Evolutionary conservation across 441 rosid species (phyloP), one percentile per base, ranked within the genome.

Genomic region (Gossypium lobatum): DNA sequence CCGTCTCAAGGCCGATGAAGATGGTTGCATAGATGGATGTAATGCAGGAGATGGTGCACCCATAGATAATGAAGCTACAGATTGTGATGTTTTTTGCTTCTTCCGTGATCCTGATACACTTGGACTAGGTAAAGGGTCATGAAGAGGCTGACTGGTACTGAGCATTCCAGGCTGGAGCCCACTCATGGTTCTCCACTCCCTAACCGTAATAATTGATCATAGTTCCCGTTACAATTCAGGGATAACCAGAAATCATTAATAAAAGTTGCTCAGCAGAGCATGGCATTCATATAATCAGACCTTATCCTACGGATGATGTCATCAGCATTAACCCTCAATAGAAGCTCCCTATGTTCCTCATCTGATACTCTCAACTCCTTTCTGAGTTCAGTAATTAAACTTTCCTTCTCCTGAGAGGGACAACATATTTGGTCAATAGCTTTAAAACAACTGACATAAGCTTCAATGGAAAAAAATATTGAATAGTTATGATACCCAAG

Each of bases 291-390:
- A 73, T 73, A 62, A 76, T 55, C 85, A 81, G 54, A 96, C 99
- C 99, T 96, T 86, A 96, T 96, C 77, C 93, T 84, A 68, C 83
- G 86, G 78, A 96, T 92, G 66, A 85, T 80, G 71, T 96, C 97
- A 78, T 96, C 99, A 21, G 95, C 84, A 82, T 93, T 88, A 79
- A 91, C 98, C 85, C 93, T 85, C 48, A 96, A 82, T 60, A 96
- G 80, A 72, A 93, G 89, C 83, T 85, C 93, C 75, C 98, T 86
- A 67, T 96, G 98, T 83, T 96, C 98, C 85, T 93, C 96, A 84
- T 96, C 98, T 73, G 99, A 92, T 57, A 96, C 97, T 80, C 98
- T 86, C 72, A 96, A 87, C 85, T 96, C 99, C 83, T 89, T 92
- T 81, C 99, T 85, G 48, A 96, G 93, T 81, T 96, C 97, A 34